Base-by-base conservation (phyloP, 2,329 filamentous ascomycete species). In the Neonectria sp. region DNA sequence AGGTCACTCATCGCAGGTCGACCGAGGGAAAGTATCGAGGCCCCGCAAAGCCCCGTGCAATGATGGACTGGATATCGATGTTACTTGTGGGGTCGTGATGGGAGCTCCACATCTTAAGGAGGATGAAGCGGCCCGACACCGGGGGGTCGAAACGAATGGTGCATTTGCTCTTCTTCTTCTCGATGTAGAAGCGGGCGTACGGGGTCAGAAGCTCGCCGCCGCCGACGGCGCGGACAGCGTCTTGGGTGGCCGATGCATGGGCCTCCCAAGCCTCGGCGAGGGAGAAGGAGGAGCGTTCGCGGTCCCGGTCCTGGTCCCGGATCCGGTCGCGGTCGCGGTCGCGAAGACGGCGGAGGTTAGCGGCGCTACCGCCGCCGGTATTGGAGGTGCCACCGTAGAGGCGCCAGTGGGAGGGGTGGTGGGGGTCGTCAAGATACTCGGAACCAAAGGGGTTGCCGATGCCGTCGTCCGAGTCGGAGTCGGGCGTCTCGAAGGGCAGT, bases 41-140 rank as follows among this genome's bases (percentile, higher is more conserved):
- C 5, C 95, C 95, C 0, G 94, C 93, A 80, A 91, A 98, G 0
- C 95, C 95, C 75, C 93, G 91, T 2, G 91, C 93, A 65, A 95
- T 88, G 27, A 98, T 91, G 52, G 92, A 94, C 79, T 97, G 93
- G 45, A 98, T 94, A 77, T 97, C 95, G 70, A 98, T 97, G 75
- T 97, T 97, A 65, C 84, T 84, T 6, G 78, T 74, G 4, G 88
- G 86, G 55, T 91, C 89, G 29, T 90, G 88, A 66, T 89, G 89
- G 2, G 93, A 92, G 74, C 91, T 95, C 93, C 94, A 98, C 79
- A 98, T 89, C 84, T 98, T 98, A 70, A 98, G 85, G 48, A 98
- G 82, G 59, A 98, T 92, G 78, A 93, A 97, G 63, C 93, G 89
- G 6, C 93, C 93, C 12, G 93, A 94, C 67, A 96, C 88, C 0